Base-by-base conservation (phyloP, 192 early-diverging fungal genomes). In the Gigaspora rosea region DNA sequence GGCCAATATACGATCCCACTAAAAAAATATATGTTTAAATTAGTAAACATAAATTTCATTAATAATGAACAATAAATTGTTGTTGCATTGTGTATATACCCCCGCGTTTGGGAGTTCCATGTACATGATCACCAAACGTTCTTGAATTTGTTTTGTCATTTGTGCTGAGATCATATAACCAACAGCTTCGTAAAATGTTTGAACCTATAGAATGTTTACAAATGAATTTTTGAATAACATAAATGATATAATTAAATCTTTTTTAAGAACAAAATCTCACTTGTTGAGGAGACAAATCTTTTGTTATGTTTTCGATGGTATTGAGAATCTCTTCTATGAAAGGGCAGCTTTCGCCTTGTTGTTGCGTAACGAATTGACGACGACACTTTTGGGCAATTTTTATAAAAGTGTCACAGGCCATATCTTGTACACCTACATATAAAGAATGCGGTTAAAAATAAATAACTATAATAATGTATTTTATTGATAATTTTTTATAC, bases 321-420 rank as follows among this genome's bases (percentile, higher is more conserved):
- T 83, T 84, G 41, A 99, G 86, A 78, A 99, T 98, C 80, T 99
- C 98, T 48, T 99, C 98, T 73, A 99, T 96, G 79, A 97, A 98
- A 8, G 98, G 96, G 64, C 83, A 85, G 15, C 86, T 80, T 82
- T 99, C 98, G 32, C 92, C 92, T 2, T 91, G 87, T 85, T 99
- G 98, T 82, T 96, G 95, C 32, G 91, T 82, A 49, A 98, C 92
- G 89, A 99, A 98, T 80, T 98, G 95, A 49, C 96, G 91, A 59
- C 91, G 93, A 86, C 97, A 98, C 81, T 98, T 98, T 84, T 96
- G 95, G 27, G 97, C 90, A 81, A 99, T 99, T 79, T 98, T 99
- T 79, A 98, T 98, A 85, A 98, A 98, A 7, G 98, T 98, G 85
- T 99, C 98, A 85, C 98, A 99, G 47, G 98, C 98, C 98, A 99